A percentile compares a stretch with the other conserved stretches of the same genome.
Conservation (phyloP, 2,329 filamentous ascomycete genomes). For the Trichoderma asperellum region DNA sequence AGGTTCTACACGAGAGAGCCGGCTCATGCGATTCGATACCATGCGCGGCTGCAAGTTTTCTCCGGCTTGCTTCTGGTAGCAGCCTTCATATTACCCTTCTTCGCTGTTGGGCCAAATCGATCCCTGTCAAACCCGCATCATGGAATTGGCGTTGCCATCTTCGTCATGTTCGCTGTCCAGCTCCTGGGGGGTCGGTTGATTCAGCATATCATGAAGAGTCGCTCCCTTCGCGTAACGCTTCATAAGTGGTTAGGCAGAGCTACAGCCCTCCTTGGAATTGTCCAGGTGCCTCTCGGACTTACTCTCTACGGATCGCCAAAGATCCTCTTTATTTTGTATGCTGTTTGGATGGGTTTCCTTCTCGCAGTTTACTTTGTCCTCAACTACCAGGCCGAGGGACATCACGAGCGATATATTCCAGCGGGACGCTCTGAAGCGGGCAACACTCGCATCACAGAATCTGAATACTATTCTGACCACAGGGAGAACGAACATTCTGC, state of each 20-base stretch:
- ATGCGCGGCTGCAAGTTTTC: conserved; percentile 75
- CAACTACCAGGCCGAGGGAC: conserved; percentile 67
- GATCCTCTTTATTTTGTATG: conserved; percentile 81
- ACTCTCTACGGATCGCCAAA: conserved; percentile 91
- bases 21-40: conserved; percentile 66
- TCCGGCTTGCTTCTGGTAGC: conserved; percentile 70
- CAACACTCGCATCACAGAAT: conserved; percentile 46
- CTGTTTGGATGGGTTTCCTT: conserved; percentile 75
- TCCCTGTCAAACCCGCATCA: conserved; percentile 82
- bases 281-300: conserved; percentile 85
- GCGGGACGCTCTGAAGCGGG: conserved; percentile 59
- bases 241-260: conserved; percentile 87
- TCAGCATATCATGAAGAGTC: conserved; percentile 53
- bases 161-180: conserved; percentile 72
- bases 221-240: conserved; percentile 62
- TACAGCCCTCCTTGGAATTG: conserved; percentile 79
- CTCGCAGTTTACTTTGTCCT: conserved; percentile 79
- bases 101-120: conserved; percentile 74
- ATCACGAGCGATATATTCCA: conserved; percentile 58
- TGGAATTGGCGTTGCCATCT: conserved; percentile 79
- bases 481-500: conserved; percentile 39
- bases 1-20: conserved; percentile 70
- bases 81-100: conserved; percentile 74
- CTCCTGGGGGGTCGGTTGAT: conserved; percentile 70
- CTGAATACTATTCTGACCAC: conserved; percentile 46